A percentile compares a stretch with the other conserved stretches of the same genome.
Evolutionary conservation across 2,329 filamentous ascomycete genomes (phyloP).

Genomic region (Calonectria naviculata): DNA sequence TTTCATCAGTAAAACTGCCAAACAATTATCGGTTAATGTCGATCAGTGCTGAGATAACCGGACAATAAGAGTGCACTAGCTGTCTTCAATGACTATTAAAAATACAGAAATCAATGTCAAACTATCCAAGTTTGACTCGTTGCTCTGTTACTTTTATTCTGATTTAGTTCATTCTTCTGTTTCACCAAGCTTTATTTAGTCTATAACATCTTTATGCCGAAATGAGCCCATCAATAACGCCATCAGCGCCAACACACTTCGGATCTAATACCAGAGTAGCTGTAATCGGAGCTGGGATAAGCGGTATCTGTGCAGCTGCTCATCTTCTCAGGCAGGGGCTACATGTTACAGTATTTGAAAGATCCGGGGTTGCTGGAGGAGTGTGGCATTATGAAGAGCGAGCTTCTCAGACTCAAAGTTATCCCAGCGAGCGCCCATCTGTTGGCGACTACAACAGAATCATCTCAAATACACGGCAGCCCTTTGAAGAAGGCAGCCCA

Average conservation of each 20-base stretch:
- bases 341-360: background rate
- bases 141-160: no score
- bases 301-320: constrained; percentile 1
- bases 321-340: constrained; percentile 3
- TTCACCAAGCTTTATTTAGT: background rate
- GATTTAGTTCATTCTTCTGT: background rate
- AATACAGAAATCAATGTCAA: background rate
- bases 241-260: background rate
- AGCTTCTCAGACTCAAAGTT: background rate
- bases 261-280: background rate
- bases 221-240: background rate
- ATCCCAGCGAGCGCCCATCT: background rate
- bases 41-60: background rate
- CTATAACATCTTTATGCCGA: no score
- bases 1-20: background rate
- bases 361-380: background rate
- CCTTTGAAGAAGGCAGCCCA: background rate
- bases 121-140: no score
- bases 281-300: background rate
- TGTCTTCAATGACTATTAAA: background rate
- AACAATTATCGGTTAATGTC: background rate
- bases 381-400: constrained; percentile 1
- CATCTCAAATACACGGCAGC: background rate
- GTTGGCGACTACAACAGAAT: background rate
- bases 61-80: background rate